These are phyloP conservation scores for Teratosphaeria viscida DNA, from an alignment of 2,329 filamentous ascomycete genomes.

Conservation along the genomic window DNA sequence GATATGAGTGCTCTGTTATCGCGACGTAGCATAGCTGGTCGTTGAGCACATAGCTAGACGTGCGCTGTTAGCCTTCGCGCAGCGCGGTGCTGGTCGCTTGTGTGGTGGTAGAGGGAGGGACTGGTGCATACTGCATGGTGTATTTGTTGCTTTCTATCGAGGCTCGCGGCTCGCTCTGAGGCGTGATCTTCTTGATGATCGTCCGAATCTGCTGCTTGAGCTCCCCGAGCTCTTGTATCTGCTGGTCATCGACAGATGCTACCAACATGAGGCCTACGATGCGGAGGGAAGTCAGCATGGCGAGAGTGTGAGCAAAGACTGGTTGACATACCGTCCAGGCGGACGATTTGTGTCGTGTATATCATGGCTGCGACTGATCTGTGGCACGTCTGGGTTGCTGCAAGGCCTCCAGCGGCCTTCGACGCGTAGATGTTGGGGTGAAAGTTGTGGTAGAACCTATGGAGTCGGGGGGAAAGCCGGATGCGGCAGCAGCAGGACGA, in stretches of 20 bases:
- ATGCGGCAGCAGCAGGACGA: neutral
- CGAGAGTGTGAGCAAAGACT: neutral
- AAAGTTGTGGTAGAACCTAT: neutral
- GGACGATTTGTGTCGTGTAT: constrained; percentile 73
- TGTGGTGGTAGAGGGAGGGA: neutral
- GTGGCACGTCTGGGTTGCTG: neutral
- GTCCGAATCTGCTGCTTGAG: constrained; percentile 87
- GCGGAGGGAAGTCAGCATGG: constrained; percentile 6
- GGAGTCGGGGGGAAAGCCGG: neutral
- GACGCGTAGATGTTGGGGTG: neutral
- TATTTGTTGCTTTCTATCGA: constrained; percentile 79
- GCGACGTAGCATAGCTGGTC: constrained; percentile 80
- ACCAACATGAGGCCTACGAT: constrained; percentile 80
- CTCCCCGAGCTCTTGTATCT: constrained; percentile 67
- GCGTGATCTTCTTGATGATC: constrained; percentile 76
- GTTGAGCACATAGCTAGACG: constrained; percentile 67
- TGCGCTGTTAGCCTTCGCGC: constrained; percentile 11
- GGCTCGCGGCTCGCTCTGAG: constrained; percentile 81
- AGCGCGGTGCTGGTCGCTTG: neutral
- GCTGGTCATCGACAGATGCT: constrained; percentile 85
- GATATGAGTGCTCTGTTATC: constrained; percentile 88
- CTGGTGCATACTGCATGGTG: constrained; percentile 63
- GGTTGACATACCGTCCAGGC: constrained; percentile 64
- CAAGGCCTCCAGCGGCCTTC: neutral
- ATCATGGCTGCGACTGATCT: constrained; percentile 18